Conservation (phyloP, 176 grass and related monocot species). For the Puya raimondii region DNA sequence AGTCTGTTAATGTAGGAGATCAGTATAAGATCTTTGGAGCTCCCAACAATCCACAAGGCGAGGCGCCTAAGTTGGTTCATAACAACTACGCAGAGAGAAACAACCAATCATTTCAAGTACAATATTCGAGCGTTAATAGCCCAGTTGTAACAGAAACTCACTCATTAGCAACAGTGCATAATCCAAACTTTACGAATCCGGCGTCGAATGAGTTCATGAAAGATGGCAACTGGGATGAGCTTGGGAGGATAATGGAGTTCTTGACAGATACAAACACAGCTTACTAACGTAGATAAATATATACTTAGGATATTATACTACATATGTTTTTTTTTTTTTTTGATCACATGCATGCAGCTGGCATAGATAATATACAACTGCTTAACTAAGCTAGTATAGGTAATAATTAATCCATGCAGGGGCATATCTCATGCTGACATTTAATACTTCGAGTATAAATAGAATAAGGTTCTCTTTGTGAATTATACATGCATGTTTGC, state of each 20-base stretch:
- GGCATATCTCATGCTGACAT: no score
- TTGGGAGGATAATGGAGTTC: slow-evolving; percentile 55
- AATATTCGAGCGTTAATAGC: slow-evolving; percentile 18
- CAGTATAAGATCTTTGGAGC: slow-evolving; percentile 19
- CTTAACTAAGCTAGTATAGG: no score
- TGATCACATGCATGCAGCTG: no score
- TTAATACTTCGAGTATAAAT: no score
- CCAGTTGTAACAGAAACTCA: slow-evolving; percentile 1
- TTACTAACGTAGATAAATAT: slow-evolving; percentile 18
- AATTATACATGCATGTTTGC: no score
- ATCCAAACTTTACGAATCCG: slow-evolving; percentile 1
- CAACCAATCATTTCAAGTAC: slow-evolving; percentile 21
- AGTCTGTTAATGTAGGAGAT: slow-evolving; percentile 40
- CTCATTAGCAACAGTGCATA: not conserved
- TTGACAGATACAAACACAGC: slow-evolving; percentile 16
- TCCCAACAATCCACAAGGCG: slow-evolving; percentile 9
- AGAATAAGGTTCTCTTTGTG: no score
- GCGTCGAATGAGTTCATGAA: slow-evolving; percentile 19
- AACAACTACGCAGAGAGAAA: slow-evolving; percentile 7
- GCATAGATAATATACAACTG: no score
- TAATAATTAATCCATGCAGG: no score
- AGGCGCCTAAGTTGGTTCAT: slow-evolving; percentile 4
- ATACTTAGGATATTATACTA: not conserved
- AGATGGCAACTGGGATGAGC: slow-evolving; percentile 51
- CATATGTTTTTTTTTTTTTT: no score